phyloP scores from a whole-genome alignment of 371 early-diverging fungal genomes.

The Nematocida parisii region DNA sequence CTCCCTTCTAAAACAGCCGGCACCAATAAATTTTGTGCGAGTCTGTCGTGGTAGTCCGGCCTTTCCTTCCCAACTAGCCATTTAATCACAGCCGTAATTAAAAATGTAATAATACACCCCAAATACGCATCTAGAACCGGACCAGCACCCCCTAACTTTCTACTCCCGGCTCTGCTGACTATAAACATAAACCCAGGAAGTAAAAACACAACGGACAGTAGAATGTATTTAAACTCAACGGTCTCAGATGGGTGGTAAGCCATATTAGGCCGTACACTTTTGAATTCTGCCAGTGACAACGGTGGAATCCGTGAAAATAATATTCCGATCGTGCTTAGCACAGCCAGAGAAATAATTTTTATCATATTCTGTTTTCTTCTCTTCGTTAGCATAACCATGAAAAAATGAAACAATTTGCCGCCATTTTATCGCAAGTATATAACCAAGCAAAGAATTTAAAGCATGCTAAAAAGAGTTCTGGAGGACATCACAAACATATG shows the following conservation, averaged over 20 bases:
- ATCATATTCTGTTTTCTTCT: not conserved
- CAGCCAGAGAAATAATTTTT: not conserved
- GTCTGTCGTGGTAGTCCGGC: slow-evolving; percentile 38
- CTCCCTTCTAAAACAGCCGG: slow-evolving; percentile 8
- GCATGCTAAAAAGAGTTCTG: slow-evolving; percentile 60
- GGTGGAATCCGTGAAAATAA: not conserved
- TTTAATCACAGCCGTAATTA: slow-evolving; percentile 15
- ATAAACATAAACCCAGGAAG: not conserved
- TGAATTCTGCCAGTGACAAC: not conserved
- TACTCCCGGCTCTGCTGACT: not conserved
- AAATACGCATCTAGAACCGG: not conserved
- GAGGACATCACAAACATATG: slow-evolving; percentile 69
- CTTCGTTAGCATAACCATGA: not conserved
- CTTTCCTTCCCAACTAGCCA: slow-evolving; percentile 37
- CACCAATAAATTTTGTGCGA: not conserved
- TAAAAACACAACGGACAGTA: not conserved
- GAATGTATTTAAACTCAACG: not conserved
- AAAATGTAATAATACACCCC: not conserved
- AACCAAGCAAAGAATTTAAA: slow-evolving; percentile 32
- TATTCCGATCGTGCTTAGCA: not conserved
- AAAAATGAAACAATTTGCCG: slow-evolving; percentile 40
- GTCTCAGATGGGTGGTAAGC: not conserved
- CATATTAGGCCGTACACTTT: not conserved
- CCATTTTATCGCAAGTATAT: slow-evolving; percentile 32
- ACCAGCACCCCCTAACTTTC: not conserved